Conservation (phyloP, 2,329 filamentous ascomycete species). For the Cladosporium cucumerinum region DNA sequence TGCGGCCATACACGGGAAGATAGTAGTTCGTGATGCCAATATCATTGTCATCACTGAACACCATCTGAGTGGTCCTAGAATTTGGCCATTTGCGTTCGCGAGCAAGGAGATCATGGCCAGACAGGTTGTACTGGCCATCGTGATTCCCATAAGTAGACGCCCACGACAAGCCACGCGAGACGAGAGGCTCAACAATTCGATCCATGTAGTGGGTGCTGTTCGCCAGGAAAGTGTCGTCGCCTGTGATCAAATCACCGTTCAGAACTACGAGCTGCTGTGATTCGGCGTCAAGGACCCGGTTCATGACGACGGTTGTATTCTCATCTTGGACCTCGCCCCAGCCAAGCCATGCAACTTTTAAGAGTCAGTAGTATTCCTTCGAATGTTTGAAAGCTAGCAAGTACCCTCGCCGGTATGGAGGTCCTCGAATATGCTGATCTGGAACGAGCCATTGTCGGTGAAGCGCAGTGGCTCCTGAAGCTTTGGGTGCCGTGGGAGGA, state of each 20-base stretch:
- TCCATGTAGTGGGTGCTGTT: slow-evolving; percentile 60
- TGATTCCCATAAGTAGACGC: slow-evolving; percentile 71
- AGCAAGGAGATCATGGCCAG: slow-evolving; percentile 42
- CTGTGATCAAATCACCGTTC: slow-evolving; percentile 69
- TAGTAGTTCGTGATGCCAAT: slow-evolving; percentile 55
- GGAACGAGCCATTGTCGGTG: slow-evolving; percentile 39
- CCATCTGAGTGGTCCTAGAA: slow-evolving; percentile 44
- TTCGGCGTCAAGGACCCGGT: slow-evolving; percentile 56
- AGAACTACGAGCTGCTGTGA: slow-evolving; percentile 60
- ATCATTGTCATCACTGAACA: slow-evolving; percentile 34
- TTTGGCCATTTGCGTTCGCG: slow-evolving; percentile 39
- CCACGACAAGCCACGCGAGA: slow-evolving; percentile 56
- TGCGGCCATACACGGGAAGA: slow-evolving; percentile 51
- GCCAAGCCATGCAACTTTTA: slow-evolving; percentile 24
- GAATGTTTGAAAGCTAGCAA: not conserved
- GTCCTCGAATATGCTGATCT: slow-evolving; percentile 62
- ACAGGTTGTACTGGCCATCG: slow-evolving; percentile 59
- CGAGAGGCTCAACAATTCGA: slow-evolving; percentile 56
- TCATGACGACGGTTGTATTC: slow-evolving; percentile 56
- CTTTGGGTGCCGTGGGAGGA: not conserved
- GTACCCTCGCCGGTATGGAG: slow-evolving; percentile 64
- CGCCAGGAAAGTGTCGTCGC: slow-evolving; percentile 57
- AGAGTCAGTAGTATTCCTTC: not conserved
- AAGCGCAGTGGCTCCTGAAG: slow-evolving; percentile 25
- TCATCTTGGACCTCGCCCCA: slow-evolving; percentile 55